Evolutionary conservation across 495 filamentous ascomycete genomes (phyloP), one percentile per base, ranked within the genome.

Genomic region (Lasiosphaeria hispida): DNA sequence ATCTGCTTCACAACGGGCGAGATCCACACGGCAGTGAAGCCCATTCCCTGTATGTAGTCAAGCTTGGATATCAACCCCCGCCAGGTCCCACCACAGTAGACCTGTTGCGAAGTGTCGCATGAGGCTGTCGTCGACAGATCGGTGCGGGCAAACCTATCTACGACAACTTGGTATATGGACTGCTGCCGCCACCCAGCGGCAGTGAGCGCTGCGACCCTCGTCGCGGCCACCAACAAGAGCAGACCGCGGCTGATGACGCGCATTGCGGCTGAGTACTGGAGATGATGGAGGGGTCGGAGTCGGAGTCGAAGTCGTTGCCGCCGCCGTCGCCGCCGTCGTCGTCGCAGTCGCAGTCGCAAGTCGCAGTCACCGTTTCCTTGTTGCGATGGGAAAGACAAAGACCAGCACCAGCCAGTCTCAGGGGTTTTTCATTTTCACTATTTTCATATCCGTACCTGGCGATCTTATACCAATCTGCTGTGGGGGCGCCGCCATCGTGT

Each of bases 21-120:
- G 52, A 92, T 94, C 90, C 89, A 93, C 45, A 92, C 83, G 18
- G 89, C 88, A 39, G 86, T 87, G 61, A 93, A 92, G 13, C 90
- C 88, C 85, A 93, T 88, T 53, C 77, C 77, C 63, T 90, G 81
- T 65, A 93, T 89, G 61, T 89, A 78, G 69, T 87, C 85, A 35
- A 89, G 72, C 57, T 85, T 78, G 35, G 87, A 80, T 54, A 86
- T 85, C 50, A 95, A 82, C 5, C 90, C 90, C 55, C 75, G 74
- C 77, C 83, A 93, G 35, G 84, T 86, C 9, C 90, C 90, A 41
- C 88, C 89, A 59, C 89, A 95, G 73, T 91, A 92, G 40, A 77
- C 74, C 1, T 67, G 70, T 9, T 61, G 37, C 1, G 43, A 81
- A 69, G 72, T 84, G 70, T 63, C 79, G 82, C 50, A 74, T 54